These are phyloP conservation scores for Tetradesmus obliquus DNA, from an alignment of 139 green algal genomes.

Conservation along the genomic window DNA sequence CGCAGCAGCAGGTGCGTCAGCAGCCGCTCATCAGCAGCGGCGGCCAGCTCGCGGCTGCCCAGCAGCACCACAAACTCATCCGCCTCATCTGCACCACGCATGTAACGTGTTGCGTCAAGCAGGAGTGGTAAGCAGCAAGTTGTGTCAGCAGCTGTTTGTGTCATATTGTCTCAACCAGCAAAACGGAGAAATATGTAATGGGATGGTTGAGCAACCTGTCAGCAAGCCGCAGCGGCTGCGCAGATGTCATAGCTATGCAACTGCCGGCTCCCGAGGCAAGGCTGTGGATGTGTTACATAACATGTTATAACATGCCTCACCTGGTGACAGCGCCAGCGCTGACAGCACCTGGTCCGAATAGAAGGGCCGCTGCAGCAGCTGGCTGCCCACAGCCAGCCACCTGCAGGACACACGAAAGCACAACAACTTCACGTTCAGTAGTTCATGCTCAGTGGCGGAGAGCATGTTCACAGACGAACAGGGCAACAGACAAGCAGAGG, in stretches of 20 bases:
- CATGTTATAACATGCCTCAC: background rate
- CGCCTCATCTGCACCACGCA: conserved; percentile 31
- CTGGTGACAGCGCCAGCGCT: conserved; percentile 49
- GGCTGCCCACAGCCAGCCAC: conserved; percentile 42
- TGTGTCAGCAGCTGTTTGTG: background rate
- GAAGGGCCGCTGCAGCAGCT: conserved; percentile 55
- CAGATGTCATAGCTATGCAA: too few species aligned
- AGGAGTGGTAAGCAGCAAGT: background rate
- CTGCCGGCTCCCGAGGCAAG: too few species aligned
- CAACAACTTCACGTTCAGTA: too few species aligned
- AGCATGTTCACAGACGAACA: too few species aligned
- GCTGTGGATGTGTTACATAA: too few species aligned
- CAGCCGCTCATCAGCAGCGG: conserved; percentile 46
- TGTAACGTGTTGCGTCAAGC: background rate
- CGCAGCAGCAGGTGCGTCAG: conserved; percentile 65
- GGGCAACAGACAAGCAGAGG: background rate
- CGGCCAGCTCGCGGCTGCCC: conserved; percentile 52
- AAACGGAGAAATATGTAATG: background rate
- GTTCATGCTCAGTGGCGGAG: too few species aligned
- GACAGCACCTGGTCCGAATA: conserved; percentile 46
- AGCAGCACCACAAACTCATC: conserved; percentile 49
- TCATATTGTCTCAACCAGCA: background rate
- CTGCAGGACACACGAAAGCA: background rate
- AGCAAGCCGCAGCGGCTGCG: too few species aligned
- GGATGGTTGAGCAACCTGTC: too few species aligned